Base-by-base conservation (phyloP, 1,139 yeast species). In the Candida frijolesensis region DNA sequence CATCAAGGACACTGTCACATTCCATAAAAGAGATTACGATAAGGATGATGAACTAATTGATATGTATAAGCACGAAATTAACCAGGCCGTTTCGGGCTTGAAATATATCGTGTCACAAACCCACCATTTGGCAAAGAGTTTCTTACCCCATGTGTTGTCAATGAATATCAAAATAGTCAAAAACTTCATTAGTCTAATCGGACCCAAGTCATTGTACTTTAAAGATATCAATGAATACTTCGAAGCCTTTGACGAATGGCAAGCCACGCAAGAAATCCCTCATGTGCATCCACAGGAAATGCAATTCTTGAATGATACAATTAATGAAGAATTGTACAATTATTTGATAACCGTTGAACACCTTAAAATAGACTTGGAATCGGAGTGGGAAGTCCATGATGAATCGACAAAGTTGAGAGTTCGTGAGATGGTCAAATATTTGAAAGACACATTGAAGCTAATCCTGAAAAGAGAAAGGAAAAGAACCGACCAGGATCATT, bases 61-160 rank as follows among this genome's bases (percentile, higher is more conserved):
- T 12, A 71, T 70, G 35, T 79, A 79, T 68, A 71, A 75, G 48
- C 72, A 73, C 49, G 83, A 80, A 54, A 57, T 80, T 30, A 66
- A 70, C 48, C 63, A 68, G 11, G 65, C 80, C 1, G 59, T 74
- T 27, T 71, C 72, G 40, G 84, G 82, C 1, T 61, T 81, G 47
- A 72, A 72, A 47, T 80, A 69, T 52, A 54, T 79, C 16, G 58
- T 61, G 12, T 48, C 60, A n/a, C 80, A 78, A 54, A 65, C 71
- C 38, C 65, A 65, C 46, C 63, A 69, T 42, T 60, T 78, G 55
- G 64, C 71, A 15, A 59, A 62, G 29, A 53, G 54, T 7, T 67
- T 71, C 52, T 71, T 81, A 72, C 72, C 72, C 11, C 58, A 59
- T 5, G 52, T 74, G 16, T 66, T 80, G 55, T 67, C 73, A 27